Conservation (phyloP, 495 filamentous ascomycete genomes). For the Penicillium egyptiacum region DNA sequence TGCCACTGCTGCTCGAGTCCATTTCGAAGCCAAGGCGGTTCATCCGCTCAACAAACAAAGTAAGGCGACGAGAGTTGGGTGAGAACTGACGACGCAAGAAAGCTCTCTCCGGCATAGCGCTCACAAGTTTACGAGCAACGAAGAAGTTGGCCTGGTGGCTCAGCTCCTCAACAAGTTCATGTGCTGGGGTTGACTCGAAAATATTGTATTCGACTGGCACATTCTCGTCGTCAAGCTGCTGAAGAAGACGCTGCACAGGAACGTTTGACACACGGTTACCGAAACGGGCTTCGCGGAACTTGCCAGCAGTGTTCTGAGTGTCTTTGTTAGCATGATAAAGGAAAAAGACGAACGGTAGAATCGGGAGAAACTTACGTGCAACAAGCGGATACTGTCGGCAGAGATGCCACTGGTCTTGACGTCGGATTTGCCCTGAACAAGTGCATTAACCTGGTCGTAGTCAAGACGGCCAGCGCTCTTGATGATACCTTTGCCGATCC, state of each 20-base stretch:
- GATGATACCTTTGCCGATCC: slow-evolving; percentile 92
- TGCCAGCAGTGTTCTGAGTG: slow-evolving; percentile 67
- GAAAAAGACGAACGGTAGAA: slow-evolving; percentile 3
- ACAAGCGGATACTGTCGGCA: slow-evolving; percentile 68
- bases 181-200: slow-evolving; percentile 84
- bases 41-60: slow-evolving; percentile 92
- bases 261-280: slow-evolving; percentile 74
- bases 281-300: slow-evolving; percentile 84
- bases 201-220: slow-evolving; percentile 95
- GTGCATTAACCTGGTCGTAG: slow-evolving; percentile 80
- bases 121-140: slow-evolving; percentile 79
- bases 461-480: slow-evolving; percentile 84
- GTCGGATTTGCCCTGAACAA: slow-evolving; percentile 61
- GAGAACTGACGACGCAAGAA: slow-evolving; percentile 82
- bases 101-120: slow-evolving; percentile 85
- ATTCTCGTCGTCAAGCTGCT: slow-evolving; percentile 97
- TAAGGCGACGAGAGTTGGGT: slow-evolving; percentile 83
- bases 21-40: slow-evolving; percentile 83
- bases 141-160: slow-evolving; percentile 86
- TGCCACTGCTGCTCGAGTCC: slow-evolving; percentile 84
- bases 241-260: slow-evolving; percentile 80
- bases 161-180: slow-evolving; percentile 93
- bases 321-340: slow-evolving; percentile 3
- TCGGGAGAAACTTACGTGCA: slow-evolving; percentile 59
- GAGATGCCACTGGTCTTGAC: slow-evolving; percentile 59